A percentile compares a stretch with the other conserved stretches of the same genome.
Evolutionary conservation across 139 green algal genomes (phyloP).

Genomic region (Eudorina sp.): DNA sequence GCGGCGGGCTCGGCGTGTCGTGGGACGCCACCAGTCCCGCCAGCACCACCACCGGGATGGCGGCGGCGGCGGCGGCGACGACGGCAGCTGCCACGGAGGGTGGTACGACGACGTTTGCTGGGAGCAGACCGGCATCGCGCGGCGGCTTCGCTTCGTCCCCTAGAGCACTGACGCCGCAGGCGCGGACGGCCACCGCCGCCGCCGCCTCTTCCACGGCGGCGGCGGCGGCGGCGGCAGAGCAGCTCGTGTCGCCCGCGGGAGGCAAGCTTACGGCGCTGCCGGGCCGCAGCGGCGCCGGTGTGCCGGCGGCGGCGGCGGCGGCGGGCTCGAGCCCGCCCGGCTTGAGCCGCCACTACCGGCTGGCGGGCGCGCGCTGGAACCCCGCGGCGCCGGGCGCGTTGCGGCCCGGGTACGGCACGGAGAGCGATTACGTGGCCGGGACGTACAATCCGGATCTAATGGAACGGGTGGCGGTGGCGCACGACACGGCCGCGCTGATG

Average conservation of each 20-base stretch:
- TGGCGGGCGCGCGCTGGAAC: slow-evolving; percentile 18
- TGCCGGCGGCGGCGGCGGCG: not conserved
- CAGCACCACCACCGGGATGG: not conserved
- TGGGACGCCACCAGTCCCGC: not conserved
- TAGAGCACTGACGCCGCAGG: not conserved
- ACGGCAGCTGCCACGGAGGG: not conserved
- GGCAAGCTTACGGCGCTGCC: not conserved
- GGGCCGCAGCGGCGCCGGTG: not conserved
- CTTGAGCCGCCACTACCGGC: slow-evolving; percentile 34
- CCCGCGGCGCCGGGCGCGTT: slow-evolving; percentile 25
- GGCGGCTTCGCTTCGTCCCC: not conserved
- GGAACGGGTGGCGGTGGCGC: slow-evolving; percentile 9
- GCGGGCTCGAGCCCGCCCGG: not conserved
- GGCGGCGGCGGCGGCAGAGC: not conserved
- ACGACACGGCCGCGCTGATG: not conserved
- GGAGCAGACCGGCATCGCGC: no score
- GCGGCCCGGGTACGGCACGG: slow-evolving; percentile 23
- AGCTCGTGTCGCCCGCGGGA: no score
- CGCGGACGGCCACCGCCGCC: not conserved
- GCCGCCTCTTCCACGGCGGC: not conserved
- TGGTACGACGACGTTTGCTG: no score
- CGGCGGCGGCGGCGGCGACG: not conserved
- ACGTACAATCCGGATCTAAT: slow-evolving; percentile 38
- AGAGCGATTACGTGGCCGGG: slow-evolving; percentile 20
- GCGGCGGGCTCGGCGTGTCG: not conserved